Evolutionary conservation across 2,329 filamentous ascomycete species (phyloP), one percentile per base, ranked within the genome.

Genomic region (Fusarium citri): DNA sequence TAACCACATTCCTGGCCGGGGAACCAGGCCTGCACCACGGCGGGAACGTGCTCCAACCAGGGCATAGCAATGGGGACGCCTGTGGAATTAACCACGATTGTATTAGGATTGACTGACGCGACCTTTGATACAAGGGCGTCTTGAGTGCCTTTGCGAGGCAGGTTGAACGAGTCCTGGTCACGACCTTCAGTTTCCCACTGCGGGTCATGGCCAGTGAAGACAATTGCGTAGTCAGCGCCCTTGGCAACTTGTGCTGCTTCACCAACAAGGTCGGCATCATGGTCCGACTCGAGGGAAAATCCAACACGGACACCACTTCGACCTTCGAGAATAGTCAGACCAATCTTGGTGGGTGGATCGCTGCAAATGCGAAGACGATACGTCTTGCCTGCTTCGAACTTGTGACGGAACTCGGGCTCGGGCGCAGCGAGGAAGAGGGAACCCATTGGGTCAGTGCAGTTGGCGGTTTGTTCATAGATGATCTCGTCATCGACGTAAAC

Each of bases 1-100:
- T 92, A 90, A 0, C 90, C 90, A 20, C 86, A 86, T 78, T 92
- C 90, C 73, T 92, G 89, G 4, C 90, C 90, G 47, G 89, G 87
- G 72, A 91, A 92, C 88, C 89, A 91, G n/a, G 87, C 87, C 74
- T 86, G 89, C 4, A 91, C 71, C 34, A 91, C 85, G 8, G 86
- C 88, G 3, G 86, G 85, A 11, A 90, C 83, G 25, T 83, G 74
- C 6, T 81, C 74, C 1, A 83, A 77, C 87, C 87, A 88, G 0
- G 86, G 86, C 84, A 89, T 84, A 2, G 83, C 80, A 9, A 88
- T 80, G 2, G 89, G 87, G 0, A 88, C 89, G 25, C 89, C 89
- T 0, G 88, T 89, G 37, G 90, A 89, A 68, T 89, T 86, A 2
- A 91, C 86, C 2, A 92, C 84, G 2, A 88, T 83, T 0, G 87